phyloP scores from a whole-genome alignment of 2,329 filamentous ascomycete species.

The Colletotrichum sp. region DNA sequence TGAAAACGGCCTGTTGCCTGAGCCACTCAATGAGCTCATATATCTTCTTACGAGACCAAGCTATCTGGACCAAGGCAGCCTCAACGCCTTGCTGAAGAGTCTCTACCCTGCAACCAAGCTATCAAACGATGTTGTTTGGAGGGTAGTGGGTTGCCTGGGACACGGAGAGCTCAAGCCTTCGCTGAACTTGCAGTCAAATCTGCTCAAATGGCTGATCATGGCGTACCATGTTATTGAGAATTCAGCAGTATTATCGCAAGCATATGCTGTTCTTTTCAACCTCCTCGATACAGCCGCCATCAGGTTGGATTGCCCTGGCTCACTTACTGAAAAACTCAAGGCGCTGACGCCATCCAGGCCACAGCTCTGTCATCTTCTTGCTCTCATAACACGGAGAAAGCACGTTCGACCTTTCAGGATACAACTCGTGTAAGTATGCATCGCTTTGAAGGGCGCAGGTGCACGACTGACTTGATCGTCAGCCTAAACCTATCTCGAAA shows the following conservation, averaged over 20 bases:
- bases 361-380: slow-evolving; percentile 77
- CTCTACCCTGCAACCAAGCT: slow-evolving; percentile 76
- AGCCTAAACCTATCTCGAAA: slow-evolving; percentile 64
- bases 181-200: slow-evolving; percentile 69
- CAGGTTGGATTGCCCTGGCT: slow-evolving; percentile 48
- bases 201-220: slow-evolving; percentile 81
- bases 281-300: slow-evolving; percentile 81
- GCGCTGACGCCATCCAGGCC: slow-evolving; percentile 44
- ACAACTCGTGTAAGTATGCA: slow-evolving; percentile 66
- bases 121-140: slow-evolving; percentile 63
- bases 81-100: slow-evolving; percentile 71
- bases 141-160: slow-evolving; percentile 75
- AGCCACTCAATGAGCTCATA: slow-evolving; percentile 66
- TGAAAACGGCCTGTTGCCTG: slow-evolving; percentile 68
- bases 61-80: slow-evolving; percentile 77
- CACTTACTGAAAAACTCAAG: not conserved
- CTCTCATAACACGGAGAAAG: slow-evolving; percentile 77
- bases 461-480: not conserved
- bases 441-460: not conserved
- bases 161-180: slow-evolving; percentile 79
- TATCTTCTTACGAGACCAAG: slow-evolving; percentile 70
- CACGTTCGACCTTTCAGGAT: slow-evolving; percentile 87
- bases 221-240: slow-evolving; percentile 75
- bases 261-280: slow-evolving; percentile 81
- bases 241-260: slow-evolving; percentile 65